A percentile compares a stretch with the other conserved stretches of the same genome.
Conservation (phyloP, 345 rosid species). For the Laguncularia racemosa region DNA sequence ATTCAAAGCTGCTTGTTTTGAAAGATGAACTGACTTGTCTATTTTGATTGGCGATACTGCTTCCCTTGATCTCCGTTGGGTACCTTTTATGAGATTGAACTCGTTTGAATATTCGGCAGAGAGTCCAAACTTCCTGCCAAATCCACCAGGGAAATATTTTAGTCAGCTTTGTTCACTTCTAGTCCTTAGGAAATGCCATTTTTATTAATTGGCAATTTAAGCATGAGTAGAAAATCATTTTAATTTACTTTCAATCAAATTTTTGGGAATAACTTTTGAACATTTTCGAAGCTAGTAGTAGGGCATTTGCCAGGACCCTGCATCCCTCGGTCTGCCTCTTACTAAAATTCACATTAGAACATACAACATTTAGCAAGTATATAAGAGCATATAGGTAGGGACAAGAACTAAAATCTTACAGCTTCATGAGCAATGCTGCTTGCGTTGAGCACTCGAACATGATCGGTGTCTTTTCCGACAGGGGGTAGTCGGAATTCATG, state of each 20-base stretch:
- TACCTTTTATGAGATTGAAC: conserved; percentile 32
- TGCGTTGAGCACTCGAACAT: background rate
- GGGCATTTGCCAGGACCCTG: too few species aligned
- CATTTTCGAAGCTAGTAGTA: too few species aligned
- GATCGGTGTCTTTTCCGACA: conserved; percentile 3
- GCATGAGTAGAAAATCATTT: too few species aligned
- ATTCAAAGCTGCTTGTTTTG: conserved; percentile 48
- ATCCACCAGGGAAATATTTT: background rate
- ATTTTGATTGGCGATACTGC: conserved; percentile 13
- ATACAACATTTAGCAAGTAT: too few species aligned
- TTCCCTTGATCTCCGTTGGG: conserved; percentile 20
- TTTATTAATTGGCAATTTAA: too few species aligned
- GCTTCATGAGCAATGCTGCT: conserved; percentile 35
- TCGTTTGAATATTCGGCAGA: conserved; percentile 72
- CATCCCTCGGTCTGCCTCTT: too few species aligned
- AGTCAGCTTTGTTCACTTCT: background rate
- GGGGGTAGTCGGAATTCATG: conserved; percentile 75
- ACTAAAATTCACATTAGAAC: too few species aligned
- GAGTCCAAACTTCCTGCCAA: conserved; percentile 78
- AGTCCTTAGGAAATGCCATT: background rate
- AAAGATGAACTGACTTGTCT: conserved; percentile 30
- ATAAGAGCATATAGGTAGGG: background rate
- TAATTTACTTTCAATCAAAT: too few species aligned
- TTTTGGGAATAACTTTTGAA: too few species aligned
- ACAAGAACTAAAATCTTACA: conserved; percentile 30